These are phyloP conservation scores for Sherardia arvensis DNA, from an alignment of 257 asterid species.

Conservation along the genomic window DNA sequence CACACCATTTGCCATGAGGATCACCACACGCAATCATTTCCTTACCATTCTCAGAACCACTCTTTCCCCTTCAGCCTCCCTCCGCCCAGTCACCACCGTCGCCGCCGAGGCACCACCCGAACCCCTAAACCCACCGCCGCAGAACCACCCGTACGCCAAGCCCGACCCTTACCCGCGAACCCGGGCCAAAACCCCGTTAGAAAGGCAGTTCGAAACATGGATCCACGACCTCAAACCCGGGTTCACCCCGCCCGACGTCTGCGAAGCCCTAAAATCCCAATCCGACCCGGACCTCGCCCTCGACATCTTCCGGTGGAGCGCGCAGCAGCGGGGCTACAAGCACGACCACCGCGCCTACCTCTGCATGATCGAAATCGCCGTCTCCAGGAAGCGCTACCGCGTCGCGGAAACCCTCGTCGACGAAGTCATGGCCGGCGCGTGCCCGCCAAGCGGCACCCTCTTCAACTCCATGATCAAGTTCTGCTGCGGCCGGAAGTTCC, in stretches of 20 bases:
- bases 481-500: constrained; percentile 58
- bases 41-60: constrained; percentile 21
- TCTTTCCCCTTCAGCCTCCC: constrained; percentile 27
- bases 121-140: constrained; percentile 15
- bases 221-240: constrained; percentile 72
- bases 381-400: constrained; percentile 60
- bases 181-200: constrained; percentile 56
- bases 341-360: constrained; percentile 61
- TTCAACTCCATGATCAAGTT: constrained; percentile 82
- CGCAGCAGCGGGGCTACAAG: constrained; percentile 81
- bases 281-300: constrained; percentile 86
- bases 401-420: constrained; percentile 64
- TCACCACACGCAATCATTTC: constrained; percentile 7
- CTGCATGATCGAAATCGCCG: constrained; percentile 50
- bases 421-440: constrained; percentile 82
- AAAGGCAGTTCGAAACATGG: constrained; percentile 74
- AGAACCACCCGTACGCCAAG: constrained; percentile 6
- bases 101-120: constrained; percentile 17
- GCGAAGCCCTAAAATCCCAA: constrained; percentile 52
- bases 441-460: constrained; percentile 46
- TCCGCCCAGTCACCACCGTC: constrained; percentile 28
- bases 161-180: constrained; percentile 20
- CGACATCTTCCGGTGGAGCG: constrained; percentile 94
- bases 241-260: constrained; percentile 68
- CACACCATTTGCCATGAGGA: constrained; percentile 12